Conservation (phyloP, 805 yeast species). For the Wickerhamiella nectarea region DNA sequence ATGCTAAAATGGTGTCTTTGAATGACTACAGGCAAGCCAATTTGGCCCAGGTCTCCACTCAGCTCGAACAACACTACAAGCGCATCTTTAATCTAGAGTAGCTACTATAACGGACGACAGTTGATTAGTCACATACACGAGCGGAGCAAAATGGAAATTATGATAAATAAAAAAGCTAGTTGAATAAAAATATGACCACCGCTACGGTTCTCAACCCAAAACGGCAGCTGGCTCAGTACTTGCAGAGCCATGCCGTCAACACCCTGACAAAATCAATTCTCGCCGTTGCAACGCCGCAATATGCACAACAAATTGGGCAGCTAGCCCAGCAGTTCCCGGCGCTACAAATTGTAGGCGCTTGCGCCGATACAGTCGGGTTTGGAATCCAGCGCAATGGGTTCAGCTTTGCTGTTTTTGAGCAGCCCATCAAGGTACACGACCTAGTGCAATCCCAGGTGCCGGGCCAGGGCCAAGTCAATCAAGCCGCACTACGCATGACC, state of each 20-base stretch:
- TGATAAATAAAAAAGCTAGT: background rate
- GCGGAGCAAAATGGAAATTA: too few relatives aligned
- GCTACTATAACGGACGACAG: too few relatives aligned
- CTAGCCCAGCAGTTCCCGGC: conserved; percentile 14
- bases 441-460: background rate
- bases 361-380: conserved; percentile 24
- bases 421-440: conserved; percentile 17
- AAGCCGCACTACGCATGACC: conserved; percentile 2
- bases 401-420: conserved; percentile 17
- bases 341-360: conserved; percentile 21
- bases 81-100: conserved; percentile 11
- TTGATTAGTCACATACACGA: background rate
- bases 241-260: conserved; percentile 16
- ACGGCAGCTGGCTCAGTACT: conserved; percentile 13
- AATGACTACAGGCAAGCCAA: conserved; percentile 18
- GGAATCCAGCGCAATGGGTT: conserved; percentile 25
- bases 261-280: conserved; percentile 18
- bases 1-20: conserved; percentile 40
- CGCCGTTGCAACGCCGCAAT: conserved; percentile 26
- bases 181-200: conserved; percentile 19
- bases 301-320: conserved; percentile 21
- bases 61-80: conserved; percentile 27
- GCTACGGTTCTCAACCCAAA: conserved; percentile 19
- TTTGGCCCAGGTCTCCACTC: conserved; percentile 31
- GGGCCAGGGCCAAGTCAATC: background rate